Conservation (phyloP, 164 flowering plant genomes). For the Dillenia turbinata region DNA sequence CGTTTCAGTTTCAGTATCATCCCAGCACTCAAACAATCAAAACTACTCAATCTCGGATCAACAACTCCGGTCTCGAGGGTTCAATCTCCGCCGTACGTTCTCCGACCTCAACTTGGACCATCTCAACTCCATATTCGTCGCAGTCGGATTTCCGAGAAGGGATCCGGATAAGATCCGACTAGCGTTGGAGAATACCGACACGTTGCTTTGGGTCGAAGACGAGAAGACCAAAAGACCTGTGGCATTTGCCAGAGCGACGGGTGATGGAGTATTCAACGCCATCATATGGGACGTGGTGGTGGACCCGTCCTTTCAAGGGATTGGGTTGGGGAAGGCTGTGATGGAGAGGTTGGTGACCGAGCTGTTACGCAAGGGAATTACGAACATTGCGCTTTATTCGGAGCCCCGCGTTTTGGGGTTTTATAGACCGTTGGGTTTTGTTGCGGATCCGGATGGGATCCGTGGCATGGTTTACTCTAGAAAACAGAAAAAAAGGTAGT, state of each 20-base stretch:
- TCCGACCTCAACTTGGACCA: constrained; percentile 69
- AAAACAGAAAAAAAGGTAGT: constrained; percentile 28
- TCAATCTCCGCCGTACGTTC: constrained; percentile 52
- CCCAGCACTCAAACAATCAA: constrained; percentile 4
- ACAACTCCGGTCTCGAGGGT: constrained; percentile 69
- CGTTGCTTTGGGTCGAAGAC: constrained; percentile 77
- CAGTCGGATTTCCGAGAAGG: constrained; percentile 87
- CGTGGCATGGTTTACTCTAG: constrained; percentile 86
- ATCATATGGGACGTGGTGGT: constrained; percentile 98
- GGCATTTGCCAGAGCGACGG: constrained; percentile 95
- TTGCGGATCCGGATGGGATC: constrained; percentile 93
- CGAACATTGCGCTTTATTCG: constrained; percentile 78
- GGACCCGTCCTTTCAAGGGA: constrained; percentile 89
- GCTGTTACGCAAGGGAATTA: constrained; percentile 55
- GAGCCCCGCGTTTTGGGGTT: constrained; percentile 94
- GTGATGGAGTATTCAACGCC: constrained; percentile 94
- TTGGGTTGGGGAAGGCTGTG: constrained; percentile 90
- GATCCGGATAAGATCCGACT: constrained; percentile 64
- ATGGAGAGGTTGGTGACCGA: constrained; percentile 76
- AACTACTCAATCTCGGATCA: constrained; percentile 54
- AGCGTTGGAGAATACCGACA: constrained; percentile 73
- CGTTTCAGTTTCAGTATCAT: constrained; percentile 15
- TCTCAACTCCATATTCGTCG: constrained; percentile 74
- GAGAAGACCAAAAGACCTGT: constrained; percentile 57
- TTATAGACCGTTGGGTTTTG: constrained; percentile 85